Conservation (phyloP, 768 basidiomycete genomes). For the Pleurotus djamor region DNA sequence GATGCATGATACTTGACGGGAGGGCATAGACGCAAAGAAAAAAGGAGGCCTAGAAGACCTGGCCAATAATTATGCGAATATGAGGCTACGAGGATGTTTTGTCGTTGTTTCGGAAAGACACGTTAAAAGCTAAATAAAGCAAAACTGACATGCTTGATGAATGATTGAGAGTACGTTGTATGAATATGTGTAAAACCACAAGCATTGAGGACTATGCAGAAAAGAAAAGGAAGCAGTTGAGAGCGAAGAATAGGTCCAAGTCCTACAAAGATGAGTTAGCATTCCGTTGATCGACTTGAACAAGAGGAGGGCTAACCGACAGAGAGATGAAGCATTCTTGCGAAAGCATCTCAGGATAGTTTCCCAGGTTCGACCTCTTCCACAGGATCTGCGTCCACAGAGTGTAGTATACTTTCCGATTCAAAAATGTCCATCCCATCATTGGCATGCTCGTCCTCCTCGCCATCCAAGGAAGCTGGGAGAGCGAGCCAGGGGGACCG, state of each 20-base stretch:
- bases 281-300: too few species aligned
- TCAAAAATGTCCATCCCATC: not conserved
- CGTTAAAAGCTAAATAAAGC: not conserved
- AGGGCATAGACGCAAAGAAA: not conserved
- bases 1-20: not conserved
- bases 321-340: too few species aligned
- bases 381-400: too few species aligned
- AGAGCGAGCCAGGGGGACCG: not conserved
- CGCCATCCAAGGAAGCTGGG: not conserved
- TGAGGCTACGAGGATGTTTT: not conserved
- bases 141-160: not conserved
- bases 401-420: too few species aligned
- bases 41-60: not conserved
- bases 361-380: too few species aligned
- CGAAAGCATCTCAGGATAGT: too few species aligned
- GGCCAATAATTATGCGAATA: conserved; percentile 1
- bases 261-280: too few species aligned
- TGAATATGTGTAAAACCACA: not conserved
- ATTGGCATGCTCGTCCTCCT: not conserved
- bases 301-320: too few species aligned
- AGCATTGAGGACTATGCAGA: not conserved
- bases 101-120: not conserved
- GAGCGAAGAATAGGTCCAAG: too few species aligned
- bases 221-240: not conserved
- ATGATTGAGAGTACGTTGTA: too few species aligned